Base-by-base conservation (phyloP, 306 rosid species). In the Quercus agrifolia region DNA sequence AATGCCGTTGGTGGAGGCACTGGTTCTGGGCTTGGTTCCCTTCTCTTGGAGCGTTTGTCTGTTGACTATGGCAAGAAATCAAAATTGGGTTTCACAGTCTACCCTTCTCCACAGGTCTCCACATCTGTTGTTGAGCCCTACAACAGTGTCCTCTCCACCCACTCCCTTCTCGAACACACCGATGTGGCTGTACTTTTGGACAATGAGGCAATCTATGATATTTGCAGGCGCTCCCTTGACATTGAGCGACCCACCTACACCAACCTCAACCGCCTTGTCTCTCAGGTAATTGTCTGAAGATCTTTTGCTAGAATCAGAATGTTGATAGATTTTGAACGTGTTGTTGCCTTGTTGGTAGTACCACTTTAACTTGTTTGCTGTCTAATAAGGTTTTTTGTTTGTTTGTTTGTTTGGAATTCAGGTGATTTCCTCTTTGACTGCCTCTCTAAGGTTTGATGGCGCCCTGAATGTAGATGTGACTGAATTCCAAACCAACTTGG, bases 1-100 rank as follows among this genome's bases (percentile, higher is more conserved):
- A 93, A 93, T 23, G 98, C 98, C 7, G 97, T 93, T 51, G 98
- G 98, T 61, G 98, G 98, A 69, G 98, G 98, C 57, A 94, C 98
- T 41, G 98, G 98, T 5, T 94, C 98, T 28, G 98, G 97, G 18
- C 96, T 94, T 17, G 98, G 98, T 0, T 94, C 97, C 21, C 97
- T 94, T 51, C 92, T 92, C 35, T 63, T 94, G 84, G 98, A 94
- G 83, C 97, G 98, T 51, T 78, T 92, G 21, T 94, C 98, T 1
- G 98, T 94, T 56, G 98, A 93, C 71, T 93, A 93, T 67, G 98
- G 97, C 31, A 93, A 93, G 89, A 93, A 93, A 41, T 93, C 98
- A 4, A 94, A 94, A 88, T 92, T 94, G 19, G 97, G 98, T 57
- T 94, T 94, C 83, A 94, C 98, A 0, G 94, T 94, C 8, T 94